A percentile compares a stretch with the other conserved stretches of the same genome.
Evolutionary conservation across 495 filamentous ascomycete species (phyloP).

Genomic region (Penicillium salamii): DNA sequence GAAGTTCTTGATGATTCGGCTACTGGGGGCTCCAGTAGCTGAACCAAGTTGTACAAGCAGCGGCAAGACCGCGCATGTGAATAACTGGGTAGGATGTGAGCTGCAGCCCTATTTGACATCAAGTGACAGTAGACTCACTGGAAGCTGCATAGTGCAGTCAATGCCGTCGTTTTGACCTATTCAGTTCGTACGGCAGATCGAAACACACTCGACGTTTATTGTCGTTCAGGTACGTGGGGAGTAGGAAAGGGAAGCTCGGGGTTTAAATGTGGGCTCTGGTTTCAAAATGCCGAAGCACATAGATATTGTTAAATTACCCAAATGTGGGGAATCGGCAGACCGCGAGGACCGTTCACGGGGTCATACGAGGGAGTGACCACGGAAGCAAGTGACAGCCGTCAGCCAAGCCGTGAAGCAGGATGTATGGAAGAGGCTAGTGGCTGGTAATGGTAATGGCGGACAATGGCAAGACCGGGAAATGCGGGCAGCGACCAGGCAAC

Average conservation of each 20-base stretch:
- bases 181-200: neutral
- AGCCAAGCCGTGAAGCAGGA: constrained; percentile 4
- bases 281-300: constrained; percentile 15
- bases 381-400: neutral
- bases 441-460: constrained; percentile 2
- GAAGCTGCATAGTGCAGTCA: constrained; percentile 21
- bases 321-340: constrained; percentile 18
- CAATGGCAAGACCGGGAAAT: constrained; percentile 10
- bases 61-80: constrained; percentile 13
- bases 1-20: constrained; percentile 12
- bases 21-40: constrained; percentile 7
- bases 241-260: neutral
- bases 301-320: constrained; percentile 7
- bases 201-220: too few relatives aligned
- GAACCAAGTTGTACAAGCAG: constrained; percentile 12
- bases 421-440: constrained; percentile 12
- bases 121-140: constrained; percentile 8
- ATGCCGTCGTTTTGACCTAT: neutral
- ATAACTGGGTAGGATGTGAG: constrained; percentile 7
- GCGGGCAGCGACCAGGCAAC: neutral
- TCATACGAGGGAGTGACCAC: constrained; percentile 4
- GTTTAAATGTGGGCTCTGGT: constrained; percentile 2
- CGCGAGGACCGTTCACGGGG: constrained; percentile 4
- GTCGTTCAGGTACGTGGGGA: neutral
- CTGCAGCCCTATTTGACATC: neutral